Evolutionary conservation across 2,329 filamentous ascomycete genomes (phyloP).

Genomic region (Arthrobotrys sinensis): DNA sequence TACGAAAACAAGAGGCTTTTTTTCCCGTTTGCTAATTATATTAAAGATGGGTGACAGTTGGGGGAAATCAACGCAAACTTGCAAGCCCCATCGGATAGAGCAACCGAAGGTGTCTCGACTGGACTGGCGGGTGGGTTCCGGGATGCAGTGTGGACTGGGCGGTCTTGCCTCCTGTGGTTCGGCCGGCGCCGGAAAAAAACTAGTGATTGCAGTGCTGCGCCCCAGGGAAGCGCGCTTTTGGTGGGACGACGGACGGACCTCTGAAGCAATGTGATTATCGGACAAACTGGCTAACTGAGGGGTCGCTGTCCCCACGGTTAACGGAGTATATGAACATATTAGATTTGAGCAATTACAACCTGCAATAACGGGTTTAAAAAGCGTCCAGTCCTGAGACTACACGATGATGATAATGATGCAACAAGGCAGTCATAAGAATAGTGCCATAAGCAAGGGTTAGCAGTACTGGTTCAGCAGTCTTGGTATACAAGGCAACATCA

Average conservation of each 20-base stretch:
- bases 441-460: neutral
- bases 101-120: slow-evolving; percentile 51
- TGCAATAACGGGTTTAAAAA: neutral
- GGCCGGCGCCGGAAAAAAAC: slow-evolving; percentile 60
- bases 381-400: neutral
- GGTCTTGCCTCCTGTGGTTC: slow-evolving; percentile 46
- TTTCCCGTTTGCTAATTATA: slow-evolving; percentile 30
- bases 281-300: slow-evolving; percentile 51
- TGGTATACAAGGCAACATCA: slow-evolving; percentile 7
- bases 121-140: slow-evolving; percentile 27
- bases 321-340: slow-evolving; percentile 6
- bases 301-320: slow-evolving; percentile 29
- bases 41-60: slow-evolving; percentile 35
- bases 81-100: slow-evolving; percentile 50
- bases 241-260: slow-evolving; percentile 59
- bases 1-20: slow-evolving; percentile 44
- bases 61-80: slow-evolving; percentile 53
- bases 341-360: slow-evolving; percentile 6
- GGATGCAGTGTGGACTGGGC: slow-evolving; percentile 36
- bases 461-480: neutral
- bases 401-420: neutral
- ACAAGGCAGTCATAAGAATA: slow-evolving; percentile 2
- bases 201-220: slow-evolving; percentile 25
- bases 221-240: slow-evolving; percentile 21
- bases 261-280: slow-evolving; percentile 36